Percentiles rank a stretch among this genome's conserved stretches.
phyloP scores from a whole-genome alignment of 73 alveolate genomes.

The Uronychia setigera region DNA sequence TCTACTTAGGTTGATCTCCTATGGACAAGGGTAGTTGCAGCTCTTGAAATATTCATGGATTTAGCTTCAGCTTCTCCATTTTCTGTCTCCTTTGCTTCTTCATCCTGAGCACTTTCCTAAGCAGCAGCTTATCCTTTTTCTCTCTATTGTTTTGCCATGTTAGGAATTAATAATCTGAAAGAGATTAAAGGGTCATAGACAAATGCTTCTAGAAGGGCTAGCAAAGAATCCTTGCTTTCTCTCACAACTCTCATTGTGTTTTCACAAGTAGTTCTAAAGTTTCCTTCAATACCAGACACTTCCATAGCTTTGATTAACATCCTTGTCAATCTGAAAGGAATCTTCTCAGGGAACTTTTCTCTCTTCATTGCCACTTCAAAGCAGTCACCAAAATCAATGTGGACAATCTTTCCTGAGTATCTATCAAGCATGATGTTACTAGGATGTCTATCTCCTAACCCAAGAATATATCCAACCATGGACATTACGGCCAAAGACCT shows the following conservation, averaged over 20 bases:
- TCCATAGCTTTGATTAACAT: slow-evolving; percentile 99
- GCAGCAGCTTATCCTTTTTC: slow-evolving; percentile 7
- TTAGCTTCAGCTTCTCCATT: slow-evolving; percentile 14
- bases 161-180: slow-evolving; percentile 92
- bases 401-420: slow-evolving; percentile 95
- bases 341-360: slow-evolving; percentile 98
- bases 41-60: slow-evolving; percentile 25
- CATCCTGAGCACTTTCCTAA: slow-evolving; percentile 36
- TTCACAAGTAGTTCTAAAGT: slow-evolving; percentile 96
- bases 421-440: slow-evolving; percentile 98
- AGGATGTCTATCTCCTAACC: slow-evolving; percentile 99
- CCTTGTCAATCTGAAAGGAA: slow-evolving; percentile 99
- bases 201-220: slow-evolving; percentile 98
- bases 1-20: slow-evolving; percentile 1
- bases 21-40: background rate
- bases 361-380: slow-evolving; percentile 99
- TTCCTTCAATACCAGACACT: slow-evolving; percentile 98
- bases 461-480: slow-evolving; percentile 98
- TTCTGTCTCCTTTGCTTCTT: slow-evolving; percentile 9
- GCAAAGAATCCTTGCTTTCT: slow-evolving; percentile 93
- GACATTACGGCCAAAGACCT: slow-evolving; percentile 97
- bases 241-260: slow-evolving; percentile 95
- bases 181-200: slow-evolving; percentile 97
- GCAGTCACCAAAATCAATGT: slow-evolving; percentile 99
- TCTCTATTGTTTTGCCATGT: slow-evolving; percentile 69